Evolutionary conservation across 805 yeast species (phyloP), one percentile per base, ranked within the genome.

Genomic region (Lipomyces spencermartinsiae): DNA sequence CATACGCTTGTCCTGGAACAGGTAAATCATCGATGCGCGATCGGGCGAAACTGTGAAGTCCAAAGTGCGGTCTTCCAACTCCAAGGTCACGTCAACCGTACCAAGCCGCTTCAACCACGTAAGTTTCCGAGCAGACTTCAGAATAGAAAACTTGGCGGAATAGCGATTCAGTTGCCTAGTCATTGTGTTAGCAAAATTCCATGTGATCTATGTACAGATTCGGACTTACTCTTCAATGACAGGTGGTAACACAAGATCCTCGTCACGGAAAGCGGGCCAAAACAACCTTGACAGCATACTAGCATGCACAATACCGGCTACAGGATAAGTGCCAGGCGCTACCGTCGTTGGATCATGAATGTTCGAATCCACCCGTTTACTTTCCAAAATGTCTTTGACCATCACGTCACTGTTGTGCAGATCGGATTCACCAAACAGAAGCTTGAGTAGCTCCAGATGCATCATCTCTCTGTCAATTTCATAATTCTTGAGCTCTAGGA

Each of bases 381-480:
- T 89, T 34, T 85, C 86, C 22, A 80, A 75, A 9, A 93, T 82
- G 76, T 92, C 97, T 53, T 84, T 79, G 19, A 93, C 81, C 98
- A 95, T 95, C 8, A 94, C 92, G 74, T 91, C 96, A 62, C 93
- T 81, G 31, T 86, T 85, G 61, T 84, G 85, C 72, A 93, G 84
- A 64, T 88, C 90, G 9, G 84, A 80, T 49, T 85, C 88, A 1
- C 91, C 93, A 74, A 91, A 90, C 63, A 90, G 83, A 25, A 81
- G 69, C 74, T 89, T 89, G 37, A 92, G 79, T 29, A 86, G 78
- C 25, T 83, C 81, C n/a, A 89, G 77, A 46, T 85, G 83, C 4
- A 74, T 65, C 46, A 59, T 43, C 43, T 65, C 68, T n/a, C 80
- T 59, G 9, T 70, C 75, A 14, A 78, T 73, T n/a, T 69, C 67